These are phyloP conservation scores for Verticillium nonalfalfae DNA, from an alignment of 2,329 filamentous ascomycete species.

Conservation along the genomic window DNA sequence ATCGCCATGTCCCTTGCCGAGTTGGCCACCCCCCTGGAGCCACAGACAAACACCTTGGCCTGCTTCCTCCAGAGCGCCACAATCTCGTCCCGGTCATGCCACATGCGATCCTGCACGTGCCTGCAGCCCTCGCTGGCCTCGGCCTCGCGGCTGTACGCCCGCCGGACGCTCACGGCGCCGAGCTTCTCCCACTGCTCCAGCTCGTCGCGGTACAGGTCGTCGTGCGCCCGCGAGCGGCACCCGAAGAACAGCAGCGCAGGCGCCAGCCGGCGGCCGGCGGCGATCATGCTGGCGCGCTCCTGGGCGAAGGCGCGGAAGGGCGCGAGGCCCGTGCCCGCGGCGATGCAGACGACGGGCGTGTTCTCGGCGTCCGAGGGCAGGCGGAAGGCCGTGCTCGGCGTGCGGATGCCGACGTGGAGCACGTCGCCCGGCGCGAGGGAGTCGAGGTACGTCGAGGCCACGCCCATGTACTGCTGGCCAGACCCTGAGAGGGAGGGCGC, in stretches of 20 bases:
- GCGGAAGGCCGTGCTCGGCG: conserved; percentile 31
- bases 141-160: conserved; percentile 42
- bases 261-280: conserved; percentile 27
- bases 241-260: conserved; percentile 42
- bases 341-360: conserved; percentile 33
- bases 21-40: conserved; percentile 37
- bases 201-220: conserved; percentile 36
- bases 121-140: conserved; percentile 39
- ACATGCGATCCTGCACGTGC: conserved; percentile 40
- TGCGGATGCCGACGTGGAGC: conserved; percentile 43
- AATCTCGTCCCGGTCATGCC: conserved; percentile 22
- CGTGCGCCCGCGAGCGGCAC: conserved; percentile 35
- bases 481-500: conserved; percentile 38
- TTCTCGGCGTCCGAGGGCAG: conserved; percentile 29
- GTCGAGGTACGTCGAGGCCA: conserved; percentile 55
- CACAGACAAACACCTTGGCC: conserved; percentile 56
- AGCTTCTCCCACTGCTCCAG: conserved; percentile 38
- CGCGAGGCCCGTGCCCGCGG: conserved; percentile 33
- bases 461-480: conserved; percentile 44
- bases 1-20: conserved; percentile 27
- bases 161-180: conserved; percentile 47
- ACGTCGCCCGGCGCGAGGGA: conserved; percentile 35
- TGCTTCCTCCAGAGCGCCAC: conserved; percentile 25
- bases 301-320: conserved; percentile 14
- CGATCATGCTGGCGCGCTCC: conserved; percentile 29